These are phyloP conservation scores for Cercospora brassicicola DNA, from an alignment of 2,329 filamentous ascomycete genomes.

Conservation along the genomic window DNA sequence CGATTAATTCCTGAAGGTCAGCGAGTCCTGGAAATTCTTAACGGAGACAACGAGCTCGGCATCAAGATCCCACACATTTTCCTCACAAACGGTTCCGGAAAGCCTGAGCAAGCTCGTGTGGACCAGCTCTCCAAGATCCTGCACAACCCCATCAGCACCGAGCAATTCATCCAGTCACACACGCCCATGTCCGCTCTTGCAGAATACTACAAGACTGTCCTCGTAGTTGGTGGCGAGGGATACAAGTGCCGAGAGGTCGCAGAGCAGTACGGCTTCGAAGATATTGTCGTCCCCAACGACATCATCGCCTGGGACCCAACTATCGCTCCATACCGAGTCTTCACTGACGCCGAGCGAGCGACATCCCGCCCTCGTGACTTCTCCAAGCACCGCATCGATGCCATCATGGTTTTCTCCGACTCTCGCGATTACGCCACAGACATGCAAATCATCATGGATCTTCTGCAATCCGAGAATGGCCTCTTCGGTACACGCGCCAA, in stretches of 20 bases:
- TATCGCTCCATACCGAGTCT: conserved; percentile 67
- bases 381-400: conserved; percentile 68
- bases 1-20: conserved; percentile 67
- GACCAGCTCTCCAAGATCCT: conserved; percentile 68
- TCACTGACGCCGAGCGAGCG: conserved; percentile 66
- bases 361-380: conserved; percentile 71
- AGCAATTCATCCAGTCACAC: conserved; percentile 77
- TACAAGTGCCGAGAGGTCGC: conserved; percentile 73
- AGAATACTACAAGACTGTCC: conserved; percentile 74
- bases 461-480: conserved; percentile 68
- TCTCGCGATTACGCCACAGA: conserved; percentile 73
- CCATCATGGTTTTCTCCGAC: conserved; percentile 74
- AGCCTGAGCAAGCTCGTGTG: conserved; percentile 65
- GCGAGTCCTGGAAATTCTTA: conserved; percentile 67
- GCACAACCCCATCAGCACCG: conserved; percentile 63
- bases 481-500: conserved; percentile 64
- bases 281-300: conserved; percentile 72
- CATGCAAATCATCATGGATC: conserved; percentile 74
- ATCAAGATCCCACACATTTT: conserved; percentile 77
- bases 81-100: conserved; percentile 72
- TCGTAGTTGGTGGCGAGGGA: conserved; percentile 73
- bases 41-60: conserved; percentile 73
- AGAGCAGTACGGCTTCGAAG: conserved; percentile 71
- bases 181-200: conserved; percentile 74
- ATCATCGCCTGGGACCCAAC: conserved; percentile 68